A percentile compares a stretch with the other conserved stretches of the same genome.
phyloP scores from a whole-genome alignment of 768 basidiomycete species.

The Auricularia heimuer region DNA sequence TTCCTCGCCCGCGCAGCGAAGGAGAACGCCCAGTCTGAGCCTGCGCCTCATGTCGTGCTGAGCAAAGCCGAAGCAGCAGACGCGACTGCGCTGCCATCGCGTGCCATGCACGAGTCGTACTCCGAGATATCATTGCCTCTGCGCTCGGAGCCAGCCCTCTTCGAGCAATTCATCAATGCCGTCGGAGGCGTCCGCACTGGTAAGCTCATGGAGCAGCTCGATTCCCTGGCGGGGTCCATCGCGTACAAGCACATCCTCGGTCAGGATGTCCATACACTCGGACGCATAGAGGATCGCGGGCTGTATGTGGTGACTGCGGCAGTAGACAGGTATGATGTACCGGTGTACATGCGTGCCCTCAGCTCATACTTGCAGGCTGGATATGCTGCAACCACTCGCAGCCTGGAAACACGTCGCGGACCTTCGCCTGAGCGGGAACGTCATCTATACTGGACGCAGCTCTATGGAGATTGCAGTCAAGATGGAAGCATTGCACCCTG shows the following conservation, averaged over 20 bases:
- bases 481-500: constrained; percentile 56
- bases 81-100: constrained; percentile 24
- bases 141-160: constrained; percentile 41
- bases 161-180: constrained; percentile 65
- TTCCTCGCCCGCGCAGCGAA: constrained; percentile 25
- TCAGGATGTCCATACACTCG: constrained; percentile 44
- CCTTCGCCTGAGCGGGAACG: constrained; percentile 67
- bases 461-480: constrained; percentile 84
- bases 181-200: constrained; percentile 62
- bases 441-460: constrained; percentile 64
- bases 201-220: constrained; percentile 71
- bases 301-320: constrained; percentile 80
- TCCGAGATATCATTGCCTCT: constrained; percentile 58
- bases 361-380: constrained; percentile 33
- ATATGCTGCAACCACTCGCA: constrained; percentile 49
- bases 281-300: constrained; percentile 48
- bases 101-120: constrained; percentile 65
- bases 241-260: constrained; percentile 77
- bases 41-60: neutral
- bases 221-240: constrained; percentile 77
- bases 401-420: constrained; percentile 43
- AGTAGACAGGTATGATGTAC: constrained; percentile 52
- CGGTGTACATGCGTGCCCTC: neutral
- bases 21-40: neutral
- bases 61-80: neutral